phyloP scores from a whole-genome alignment of 2,329 filamentous ascomycete genomes.

The Exophiala dermatitidis region DNA sequence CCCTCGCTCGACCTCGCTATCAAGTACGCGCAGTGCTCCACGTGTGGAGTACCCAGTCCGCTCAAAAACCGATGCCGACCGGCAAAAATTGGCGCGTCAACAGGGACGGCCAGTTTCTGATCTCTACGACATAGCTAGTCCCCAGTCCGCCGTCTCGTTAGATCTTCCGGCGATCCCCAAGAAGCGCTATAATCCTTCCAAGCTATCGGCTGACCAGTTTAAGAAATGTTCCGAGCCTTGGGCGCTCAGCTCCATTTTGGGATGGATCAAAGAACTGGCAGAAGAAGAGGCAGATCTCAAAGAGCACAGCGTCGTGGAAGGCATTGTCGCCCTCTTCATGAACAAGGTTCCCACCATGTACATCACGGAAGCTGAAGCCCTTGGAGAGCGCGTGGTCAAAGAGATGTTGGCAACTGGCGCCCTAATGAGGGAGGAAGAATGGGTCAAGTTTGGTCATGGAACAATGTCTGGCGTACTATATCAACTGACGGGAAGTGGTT shows the following conservation, averaged over 20 bases:
- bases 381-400: constrained; percentile 69
- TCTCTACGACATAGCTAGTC: constrained; percentile 48
- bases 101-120: constrained; percentile 47
- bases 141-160: constrained; percentile 53
- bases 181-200: constrained; percentile 77
- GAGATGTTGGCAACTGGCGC: constrained; percentile 74
- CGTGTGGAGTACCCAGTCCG: constrained; percentile 73
- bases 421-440: constrained; percentile 84
- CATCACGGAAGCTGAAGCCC: constrained; percentile 84
- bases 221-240: constrained; percentile 81
- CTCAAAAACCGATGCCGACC: constrained; percentile 88
- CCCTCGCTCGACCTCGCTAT: constrained; percentile 71
- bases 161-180: constrained; percentile 81
- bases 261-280: constrained; percentile 81
- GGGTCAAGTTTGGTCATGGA: constrained; percentile 84
- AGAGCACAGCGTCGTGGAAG: constrained; percentile 76
- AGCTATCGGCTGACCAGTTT: constrained; percentile 73
- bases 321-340: constrained; percentile 80
- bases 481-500: constrained; percentile 85
- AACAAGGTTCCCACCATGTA: constrained; percentile 98
- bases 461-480: constrained; percentile 83
- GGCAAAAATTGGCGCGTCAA: constrained; percentile 45
- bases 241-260: constrained; percentile 80
- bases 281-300: constrained; percentile 86
- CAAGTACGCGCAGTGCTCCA: constrained; percentile 73